A percentile compares a stretch with the other conserved stretches of the same genome.
Evolutionary conservation across 441 rosid species (phyloP).

Genomic region (Syzygium malaccense): DNA sequence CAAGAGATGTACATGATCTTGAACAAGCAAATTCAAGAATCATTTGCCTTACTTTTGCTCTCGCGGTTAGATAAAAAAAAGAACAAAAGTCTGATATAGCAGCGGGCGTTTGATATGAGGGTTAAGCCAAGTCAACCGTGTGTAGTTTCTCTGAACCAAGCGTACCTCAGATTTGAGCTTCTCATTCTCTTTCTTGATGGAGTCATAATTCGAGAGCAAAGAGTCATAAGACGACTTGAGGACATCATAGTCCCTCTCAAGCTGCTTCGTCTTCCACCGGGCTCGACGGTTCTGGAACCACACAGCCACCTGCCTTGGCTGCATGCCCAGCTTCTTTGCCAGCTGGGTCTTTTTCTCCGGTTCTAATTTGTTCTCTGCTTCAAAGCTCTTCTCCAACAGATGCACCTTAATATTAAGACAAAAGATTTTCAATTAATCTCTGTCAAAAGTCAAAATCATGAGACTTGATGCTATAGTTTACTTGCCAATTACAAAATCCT

Average conservation of each 20-base stretch:
- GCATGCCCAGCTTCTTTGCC: slow-evolving; percentile 13
- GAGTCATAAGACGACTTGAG: slow-evolving; percentile 5
- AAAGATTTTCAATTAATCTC: background rate
- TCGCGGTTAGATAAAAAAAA: background rate
- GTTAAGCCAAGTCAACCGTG: background rate
- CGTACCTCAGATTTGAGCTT: slow-evolving; percentile 10
- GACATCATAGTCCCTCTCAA: slow-evolving; percentile 4
- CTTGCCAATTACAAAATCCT: background rate
- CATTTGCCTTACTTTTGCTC: background rate
- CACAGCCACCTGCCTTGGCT: slow-evolving; percentile 14
- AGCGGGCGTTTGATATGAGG: background rate
- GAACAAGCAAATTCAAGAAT: background rate
- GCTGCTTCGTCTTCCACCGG: slow-evolving; percentile 18
- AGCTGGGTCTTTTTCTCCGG: slow-evolving; percentile 10
- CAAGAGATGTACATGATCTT: background rate
- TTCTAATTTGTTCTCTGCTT: slow-evolving; percentile 12
- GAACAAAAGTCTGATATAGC: background rate
- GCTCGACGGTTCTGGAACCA: slow-evolving; percentile 20
- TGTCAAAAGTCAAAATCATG: background rate
- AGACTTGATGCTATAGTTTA: background rate
- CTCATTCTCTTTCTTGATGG: slow-evolving; percentile 3
- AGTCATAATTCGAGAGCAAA: background rate
- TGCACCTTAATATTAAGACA: background rate
- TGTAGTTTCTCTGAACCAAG: background rate
- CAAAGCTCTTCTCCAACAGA: slow-evolving; percentile 14